Conservation (phyloP, 2,329 filamentous ascomycete species). For the Trichoderma sp. region DNA sequence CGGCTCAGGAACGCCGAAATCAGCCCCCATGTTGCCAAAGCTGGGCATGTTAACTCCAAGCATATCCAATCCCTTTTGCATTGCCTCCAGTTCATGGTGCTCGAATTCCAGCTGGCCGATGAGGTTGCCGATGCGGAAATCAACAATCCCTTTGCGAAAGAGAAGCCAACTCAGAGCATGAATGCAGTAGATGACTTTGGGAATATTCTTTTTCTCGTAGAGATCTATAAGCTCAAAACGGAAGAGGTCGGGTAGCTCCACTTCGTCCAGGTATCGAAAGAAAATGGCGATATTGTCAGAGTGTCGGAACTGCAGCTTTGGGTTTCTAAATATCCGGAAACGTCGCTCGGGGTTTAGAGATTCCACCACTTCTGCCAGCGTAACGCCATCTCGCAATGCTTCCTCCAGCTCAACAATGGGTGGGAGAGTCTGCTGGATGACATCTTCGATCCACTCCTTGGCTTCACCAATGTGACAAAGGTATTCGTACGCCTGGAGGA, state of each 20-base stretch:
- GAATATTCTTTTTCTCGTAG: slow-evolving; percentile 99
- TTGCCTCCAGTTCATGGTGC: slow-evolving; percentile 93
- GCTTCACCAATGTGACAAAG: slow-evolving; percentile 98
- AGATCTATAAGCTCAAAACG: slow-evolving; percentile 95
- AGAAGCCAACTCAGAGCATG: slow-evolving; percentile 97
- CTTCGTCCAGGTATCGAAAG: slow-evolving; percentile 87
- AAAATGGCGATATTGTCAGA: slow-evolving; percentile 98
- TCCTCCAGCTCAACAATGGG: slow-evolving; percentile 94
- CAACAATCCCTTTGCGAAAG: slow-evolving; percentile 89
- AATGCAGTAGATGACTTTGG: slow-evolving; percentile 98
- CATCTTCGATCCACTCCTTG: slow-evolving; percentile 96
- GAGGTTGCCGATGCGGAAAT: slow-evolving; percentile 94
- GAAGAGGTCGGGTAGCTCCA: slow-evolving; percentile 91
- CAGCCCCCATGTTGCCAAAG: slow-evolving; percentile 95
- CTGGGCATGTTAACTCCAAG: slow-evolving; percentile 94
- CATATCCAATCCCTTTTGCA: slow-evolving; percentile 95
- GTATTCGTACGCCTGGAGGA: slow-evolving; percentile 95
- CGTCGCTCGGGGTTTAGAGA: slow-evolving; percentile 75
- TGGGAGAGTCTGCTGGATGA: slow-evolving; percentile 80
- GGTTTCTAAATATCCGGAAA: slow-evolving; percentile 79
- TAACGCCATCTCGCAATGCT: slow-evolving; percentile 87
- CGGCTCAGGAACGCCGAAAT: slow-evolving; percentile 79
- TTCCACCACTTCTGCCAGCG: slow-evolving; percentile 89
- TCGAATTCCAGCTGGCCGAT: slow-evolving; percentile 97
- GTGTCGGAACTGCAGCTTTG: slow-evolving; percentile 86